Percentiles rank a stretch among this genome's conserved stretches.
Conservation (phyloP, 352 stramenopile species). For the Sclerospora graminicola region DNA sequence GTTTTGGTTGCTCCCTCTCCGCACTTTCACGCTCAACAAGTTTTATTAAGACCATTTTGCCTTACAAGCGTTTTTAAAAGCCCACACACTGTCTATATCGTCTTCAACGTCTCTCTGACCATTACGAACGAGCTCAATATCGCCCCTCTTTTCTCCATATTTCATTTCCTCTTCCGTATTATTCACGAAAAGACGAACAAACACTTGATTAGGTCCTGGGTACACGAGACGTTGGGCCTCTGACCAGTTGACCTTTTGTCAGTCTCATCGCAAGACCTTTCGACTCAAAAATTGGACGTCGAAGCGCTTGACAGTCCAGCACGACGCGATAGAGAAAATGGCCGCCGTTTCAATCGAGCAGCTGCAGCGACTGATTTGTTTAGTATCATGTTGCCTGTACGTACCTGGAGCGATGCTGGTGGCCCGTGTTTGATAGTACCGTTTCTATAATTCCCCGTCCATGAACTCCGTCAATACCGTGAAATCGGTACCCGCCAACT, state of each 20-base stretch:
- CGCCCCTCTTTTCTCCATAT: conserved; percentile 3
- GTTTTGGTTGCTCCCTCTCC: conserved; percentile 54
- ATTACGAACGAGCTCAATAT: too few species aligned
- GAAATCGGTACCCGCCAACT: too few species aligned
- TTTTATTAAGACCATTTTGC: conserved; percentile 27
- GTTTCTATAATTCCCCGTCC: too few species aligned
- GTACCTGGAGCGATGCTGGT: too few species aligned
- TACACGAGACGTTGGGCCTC: conserved; percentile 43
- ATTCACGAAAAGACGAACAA: conserved; percentile 40
- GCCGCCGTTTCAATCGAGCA: too few species aligned
- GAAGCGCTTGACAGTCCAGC: conserved; percentile 33
- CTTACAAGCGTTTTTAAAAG: conserved; percentile 56
- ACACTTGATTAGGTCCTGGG: conserved; percentile 55
- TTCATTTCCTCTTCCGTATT: conserved; percentile 9
- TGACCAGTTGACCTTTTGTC: conserved; percentile 42
- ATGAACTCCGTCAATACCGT: too few species aligned
- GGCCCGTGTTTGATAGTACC: too few species aligned
- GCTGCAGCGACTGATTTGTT: too few species aligned
- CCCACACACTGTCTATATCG: conserved; percentile 41
- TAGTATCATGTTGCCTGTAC: too few species aligned
- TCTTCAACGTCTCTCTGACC: conserved; percentile 20
- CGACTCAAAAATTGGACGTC: conserved; percentile 33
- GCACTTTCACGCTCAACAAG: conserved; percentile 20
- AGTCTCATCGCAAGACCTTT: conserved; percentile 42
- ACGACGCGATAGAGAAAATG: conserved; percentile 56